phyloP scores from a whole-genome alignment of 106 monocot species.

The Dioscorea zingiberensis region DNA sequence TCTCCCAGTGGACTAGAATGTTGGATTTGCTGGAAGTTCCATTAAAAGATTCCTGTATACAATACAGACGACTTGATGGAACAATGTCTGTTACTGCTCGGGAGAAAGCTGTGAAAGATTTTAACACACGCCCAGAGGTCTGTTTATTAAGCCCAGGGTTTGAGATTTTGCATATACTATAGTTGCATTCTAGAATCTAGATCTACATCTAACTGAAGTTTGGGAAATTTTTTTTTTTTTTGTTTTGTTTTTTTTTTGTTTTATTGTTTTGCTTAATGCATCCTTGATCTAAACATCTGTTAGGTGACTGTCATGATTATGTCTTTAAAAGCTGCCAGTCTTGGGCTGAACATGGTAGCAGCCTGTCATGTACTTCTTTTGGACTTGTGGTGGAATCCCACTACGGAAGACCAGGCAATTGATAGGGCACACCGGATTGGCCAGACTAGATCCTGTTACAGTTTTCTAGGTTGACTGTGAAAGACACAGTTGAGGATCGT shows the following conservation, averaged over 20 bases:
- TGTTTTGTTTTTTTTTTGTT: no score
- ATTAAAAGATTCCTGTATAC: slow-evolving; percentile 47
- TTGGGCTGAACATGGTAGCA: slow-evolving; percentile 85
- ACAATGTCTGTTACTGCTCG: slow-evolving; percentile 85
- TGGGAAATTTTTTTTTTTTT: no score
- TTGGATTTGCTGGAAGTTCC: slow-evolving; percentile 78
- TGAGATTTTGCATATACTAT: neutral
- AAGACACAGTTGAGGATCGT: slow-evolving; percentile 83
- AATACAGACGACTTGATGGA: slow-evolving; percentile 87
- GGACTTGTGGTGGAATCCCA: slow-evolving; percentile 98
- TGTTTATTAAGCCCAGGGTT: neutral
- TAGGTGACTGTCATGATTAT: slow-evolving; percentile 93
- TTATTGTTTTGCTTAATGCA: neutral
- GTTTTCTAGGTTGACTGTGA: slow-evolving; percentile 81
- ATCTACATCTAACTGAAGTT: no score
- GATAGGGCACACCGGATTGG: slow-evolving; percentile 96
- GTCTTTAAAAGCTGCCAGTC: slow-evolving; percentile 97
- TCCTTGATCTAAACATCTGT: neutral
- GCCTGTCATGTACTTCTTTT: slow-evolving; percentile 93
- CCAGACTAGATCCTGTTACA: slow-evolving; percentile 85
- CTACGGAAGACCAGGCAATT: slow-evolving; percentile 96
- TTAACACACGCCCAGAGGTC: slow-evolving; percentile 86
- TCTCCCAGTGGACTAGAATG: slow-evolving; percentile 98
- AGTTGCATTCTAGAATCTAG: no score
- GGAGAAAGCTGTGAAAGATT: slow-evolving; percentile 89